These are phyloP conservation scores for Alternaria tenuissima DNA, from an alignment of 2,329 filamentous ascomycete genomes.

Conservation along the genomic window DNA sequence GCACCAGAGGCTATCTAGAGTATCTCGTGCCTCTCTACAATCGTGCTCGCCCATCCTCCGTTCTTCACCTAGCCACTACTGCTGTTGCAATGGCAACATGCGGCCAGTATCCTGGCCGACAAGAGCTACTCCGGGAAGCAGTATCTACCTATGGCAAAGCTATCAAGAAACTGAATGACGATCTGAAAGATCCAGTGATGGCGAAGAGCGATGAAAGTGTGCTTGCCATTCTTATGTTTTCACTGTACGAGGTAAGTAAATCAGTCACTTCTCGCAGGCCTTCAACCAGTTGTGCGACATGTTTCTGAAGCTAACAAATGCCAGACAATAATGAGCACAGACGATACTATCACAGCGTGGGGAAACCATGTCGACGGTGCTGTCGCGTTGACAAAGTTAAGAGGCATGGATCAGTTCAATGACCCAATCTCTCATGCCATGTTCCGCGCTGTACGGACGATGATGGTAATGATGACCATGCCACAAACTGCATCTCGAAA, in stretches of 20 bases:
- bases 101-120: conserved; percentile 50
- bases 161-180: conserved; percentile 47
- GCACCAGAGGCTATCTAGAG: conserved; percentile 50
- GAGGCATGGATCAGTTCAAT: conserved; percentile 51
- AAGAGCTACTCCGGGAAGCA: conserved; percentile 45
- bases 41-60: conserved; percentile 42
- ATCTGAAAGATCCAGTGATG: conserved; percentile 46
- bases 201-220: conserved; percentile 51
- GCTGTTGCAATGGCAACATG: conserved; percentile 51
- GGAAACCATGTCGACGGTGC: conserved; percentile 53
- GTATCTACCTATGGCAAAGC: conserved; percentile 50
- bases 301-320: conserved; percentile 21
- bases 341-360: conserved; percentile 50
- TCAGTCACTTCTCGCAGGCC: conserved; percentile 25
- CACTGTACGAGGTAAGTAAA: conserved; percentile 52
- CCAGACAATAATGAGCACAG: conserved; percentile 51
- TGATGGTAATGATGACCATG: conserved; percentile 45
- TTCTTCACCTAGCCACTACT: conserved; percentile 52
- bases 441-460: conserved; percentile 52
- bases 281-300: conserved; percentile 13
- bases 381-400: conserved; percentile 49
- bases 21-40: conserved; percentile 51
- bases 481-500: neutral
- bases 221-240: conserved; percentile 52
- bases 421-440: conserved; percentile 48